A percentile compares a stretch with the other conserved stretches of the same genome.
Evolutionary conservation across 495 filamentous ascomycete genomes (phyloP).

Genomic region (Lentithecium fluviatile): DNA sequence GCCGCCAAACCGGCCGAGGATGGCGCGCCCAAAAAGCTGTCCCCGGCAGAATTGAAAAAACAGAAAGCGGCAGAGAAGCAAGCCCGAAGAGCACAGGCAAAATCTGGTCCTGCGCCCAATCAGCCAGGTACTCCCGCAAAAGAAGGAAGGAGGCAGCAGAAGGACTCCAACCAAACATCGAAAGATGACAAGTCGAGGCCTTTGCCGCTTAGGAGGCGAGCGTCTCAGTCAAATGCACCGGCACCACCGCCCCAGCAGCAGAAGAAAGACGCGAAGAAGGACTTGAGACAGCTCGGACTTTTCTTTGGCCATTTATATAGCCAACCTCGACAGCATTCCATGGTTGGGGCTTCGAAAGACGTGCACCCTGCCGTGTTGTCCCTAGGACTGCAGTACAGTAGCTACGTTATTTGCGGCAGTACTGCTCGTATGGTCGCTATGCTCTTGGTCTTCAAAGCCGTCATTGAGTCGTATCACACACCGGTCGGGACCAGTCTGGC

Average conservation of each 20-base stretch:
- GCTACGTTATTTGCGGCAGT: constrained; percentile 85
- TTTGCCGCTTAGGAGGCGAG: constrained; percentile 43
- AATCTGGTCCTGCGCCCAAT: constrained; percentile 45
- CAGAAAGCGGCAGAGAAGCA: constrained; percentile 42
- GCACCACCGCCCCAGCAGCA: constrained; percentile 16
- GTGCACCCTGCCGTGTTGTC: constrained; percentile 85
- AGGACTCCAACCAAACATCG: constrained; percentile 52
- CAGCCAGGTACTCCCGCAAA: constrained; percentile 22
- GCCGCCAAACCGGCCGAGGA: constrained; percentile 2
- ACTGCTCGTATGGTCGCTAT: constrained; percentile 86
- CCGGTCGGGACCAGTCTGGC: constrained; percentile 77
- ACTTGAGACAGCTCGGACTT: constrained; percentile 65
- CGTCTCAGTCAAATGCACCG: constrained; percentile 48
- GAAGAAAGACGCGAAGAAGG: constrained; percentile 52
- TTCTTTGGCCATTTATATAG: constrained; percentile 81
- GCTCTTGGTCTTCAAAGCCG: constrained; percentile 82
- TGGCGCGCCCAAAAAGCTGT: constrained; percentile 16
- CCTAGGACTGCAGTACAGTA: constrained; percentile 85
- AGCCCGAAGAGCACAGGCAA: constrained; percentile 63
- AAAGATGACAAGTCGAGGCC: constrained; percentile 33
- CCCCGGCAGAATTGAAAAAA: constrained; percentile 38
- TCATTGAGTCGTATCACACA: constrained; percentile 88
- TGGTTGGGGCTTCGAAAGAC: constrained; percentile 78
- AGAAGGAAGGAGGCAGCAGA: constrained; percentile 25
- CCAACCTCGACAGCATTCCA: constrained; percentile 63